Percentiles rank a stretch among this genome's conserved stretches.
Conservation (phyloP, 352 stramenopile species). For the Globisporangium recalcitrans region DNA sequence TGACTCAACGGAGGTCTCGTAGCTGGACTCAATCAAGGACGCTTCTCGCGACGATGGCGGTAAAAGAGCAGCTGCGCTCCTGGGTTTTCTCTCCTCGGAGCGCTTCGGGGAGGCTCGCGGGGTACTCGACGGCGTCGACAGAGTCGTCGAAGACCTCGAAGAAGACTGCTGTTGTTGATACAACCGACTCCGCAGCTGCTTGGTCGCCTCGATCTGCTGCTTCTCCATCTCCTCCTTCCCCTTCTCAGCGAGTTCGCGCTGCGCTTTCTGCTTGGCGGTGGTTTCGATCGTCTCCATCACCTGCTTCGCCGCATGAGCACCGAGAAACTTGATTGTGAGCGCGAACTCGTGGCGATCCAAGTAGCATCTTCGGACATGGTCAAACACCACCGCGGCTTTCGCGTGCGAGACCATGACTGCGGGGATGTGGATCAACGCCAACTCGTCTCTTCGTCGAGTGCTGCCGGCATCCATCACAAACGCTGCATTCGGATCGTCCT, state of each 20-base stretch:
- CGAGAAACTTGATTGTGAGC: slow-evolving; percentile 56
- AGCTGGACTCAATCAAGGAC: neutral
- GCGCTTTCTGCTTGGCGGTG: slow-evolving; percentile 18
- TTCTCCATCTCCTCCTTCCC: slow-evolving; percentile 33
- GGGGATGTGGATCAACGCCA: slow-evolving; percentile 35
- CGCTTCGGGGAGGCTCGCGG: neutral
- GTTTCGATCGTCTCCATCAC: slow-evolving; percentile 51
- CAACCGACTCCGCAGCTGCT: slow-evolving; percentile 49
- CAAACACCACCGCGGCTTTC: slow-evolving; percentile 42
- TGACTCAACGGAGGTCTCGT: slow-evolving; percentile 7
- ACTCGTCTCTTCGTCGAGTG: slow-evolving; percentile 13
- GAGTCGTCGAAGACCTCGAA: neutral
- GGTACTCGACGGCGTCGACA: slow-evolving; percentile 9
- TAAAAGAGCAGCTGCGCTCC: too few relatives aligned
- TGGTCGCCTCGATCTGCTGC: slow-evolving; percentile 44
- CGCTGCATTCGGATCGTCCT: slow-evolving; percentile 24
- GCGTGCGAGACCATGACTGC: slow-evolving; percentile 54
- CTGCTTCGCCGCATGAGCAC: slow-evolving; percentile 38
- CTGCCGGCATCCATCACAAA: slow-evolving; percentile 73
- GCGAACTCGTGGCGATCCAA: slow-evolving; percentile 35
- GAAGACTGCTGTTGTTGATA: slow-evolving; percentile 14
- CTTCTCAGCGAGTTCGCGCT: slow-evolving; percentile 20
- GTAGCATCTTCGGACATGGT: slow-evolving; percentile 42
- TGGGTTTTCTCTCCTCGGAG: neutral
- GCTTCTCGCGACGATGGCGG: neutral